Evolutionary conservation across 495 filamentous ascomycete species (phyloP).

Genomic region (Neurospora intermedia): DNA sequence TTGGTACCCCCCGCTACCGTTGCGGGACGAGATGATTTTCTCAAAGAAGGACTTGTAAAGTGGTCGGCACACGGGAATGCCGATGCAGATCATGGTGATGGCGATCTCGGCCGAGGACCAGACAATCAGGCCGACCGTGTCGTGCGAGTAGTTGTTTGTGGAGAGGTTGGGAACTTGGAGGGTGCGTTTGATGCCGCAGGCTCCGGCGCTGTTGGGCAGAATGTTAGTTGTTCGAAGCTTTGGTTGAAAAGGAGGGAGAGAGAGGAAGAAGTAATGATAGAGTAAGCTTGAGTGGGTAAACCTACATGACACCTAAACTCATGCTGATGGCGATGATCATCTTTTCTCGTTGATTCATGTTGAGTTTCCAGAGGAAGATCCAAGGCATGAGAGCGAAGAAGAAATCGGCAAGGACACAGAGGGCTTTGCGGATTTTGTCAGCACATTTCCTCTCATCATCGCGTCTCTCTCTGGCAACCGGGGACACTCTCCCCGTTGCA

Average conservation of each 20-base stretch:
- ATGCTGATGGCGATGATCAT: constrained; percentile 36
- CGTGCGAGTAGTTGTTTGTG: constrained; percentile 9
- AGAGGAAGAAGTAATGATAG: not conserved
- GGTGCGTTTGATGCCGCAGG: constrained; percentile 16
- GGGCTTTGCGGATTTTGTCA: not conserved
- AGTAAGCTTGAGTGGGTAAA: not conserved
- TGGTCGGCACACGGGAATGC: constrained; percentile 12
- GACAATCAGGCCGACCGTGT: constrained; percentile 9
- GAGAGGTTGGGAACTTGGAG: constrained; percentile 12
- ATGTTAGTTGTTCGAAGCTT: not conserved
- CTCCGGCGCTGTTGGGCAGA: constrained; percentile 11
- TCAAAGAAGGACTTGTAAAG: constrained; percentile 7
- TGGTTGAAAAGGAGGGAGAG: too few species aligned
- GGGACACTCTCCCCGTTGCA: not conserved
- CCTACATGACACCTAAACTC: constrained; percentile 40
- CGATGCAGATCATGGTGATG: constrained; percentile 16
- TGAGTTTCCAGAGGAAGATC: constrained; percentile 37
- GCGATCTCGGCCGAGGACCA: constrained; percentile 16
- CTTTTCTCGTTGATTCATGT: constrained; percentile 37
- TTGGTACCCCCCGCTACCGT: constrained; percentile 1
- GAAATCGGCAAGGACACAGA: constrained; percentile 26
- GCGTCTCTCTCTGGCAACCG: not conserved
- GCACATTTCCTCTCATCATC: not conserved
- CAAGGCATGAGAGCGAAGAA: constrained; percentile 37
- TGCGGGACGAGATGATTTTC: not conserved